Base-by-base conservation (phyloP, 2,329 filamentous ascomycete genomes). In the Xylariaceae sp. region DNA sequence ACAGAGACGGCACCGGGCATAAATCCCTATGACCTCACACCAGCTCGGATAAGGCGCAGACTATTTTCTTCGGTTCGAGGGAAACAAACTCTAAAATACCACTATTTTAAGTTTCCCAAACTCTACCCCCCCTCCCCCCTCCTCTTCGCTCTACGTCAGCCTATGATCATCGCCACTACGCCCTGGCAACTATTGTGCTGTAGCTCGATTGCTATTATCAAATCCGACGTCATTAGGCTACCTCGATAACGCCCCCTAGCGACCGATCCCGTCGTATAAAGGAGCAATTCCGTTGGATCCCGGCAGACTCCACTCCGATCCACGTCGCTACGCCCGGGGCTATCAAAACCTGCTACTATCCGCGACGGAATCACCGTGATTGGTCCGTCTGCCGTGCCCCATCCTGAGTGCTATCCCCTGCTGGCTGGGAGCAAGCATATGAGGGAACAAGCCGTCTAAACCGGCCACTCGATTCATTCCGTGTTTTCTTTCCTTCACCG, bases 321-420 rank as follows among this genome's bases (percentile, higher is more conserved):
- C 43, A 44, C 43, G 26, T 49, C 53, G 19, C 31, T 29, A 30
- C 26, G 30, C n/a, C 44, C 31, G 40, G 50, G 35, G 47, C 43
- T 39, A 48, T 32, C 30, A 32, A 37, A 32, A 9, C 40, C 53
- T 60, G 54, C 56, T 41, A 40, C 49, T 51, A 57, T 52, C 59
- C 56, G 56, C 35, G 6, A 26, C 34, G 51, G 40, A 27, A 9
- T 3, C 47, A 19, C n/a, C 7, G 41, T 59, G 39, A 58, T 56
- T 59, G 56, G 58, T 30, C 48, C 29, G 39, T 5, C 8, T 42
- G 37, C 39, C 35, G 42, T 43, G 8, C 3, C 27, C 35, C 39
- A 29, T 32, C 11, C 11, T 47, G 26, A 32, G 42, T 37, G 47
- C 7, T 47, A 42, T 50, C 12, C 46, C 9, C 29, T 11, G 26